Evolutionary conservation across 371 early-diverging fungal genomes (phyloP).

Genomic region (Mortierella sp.): DNA sequence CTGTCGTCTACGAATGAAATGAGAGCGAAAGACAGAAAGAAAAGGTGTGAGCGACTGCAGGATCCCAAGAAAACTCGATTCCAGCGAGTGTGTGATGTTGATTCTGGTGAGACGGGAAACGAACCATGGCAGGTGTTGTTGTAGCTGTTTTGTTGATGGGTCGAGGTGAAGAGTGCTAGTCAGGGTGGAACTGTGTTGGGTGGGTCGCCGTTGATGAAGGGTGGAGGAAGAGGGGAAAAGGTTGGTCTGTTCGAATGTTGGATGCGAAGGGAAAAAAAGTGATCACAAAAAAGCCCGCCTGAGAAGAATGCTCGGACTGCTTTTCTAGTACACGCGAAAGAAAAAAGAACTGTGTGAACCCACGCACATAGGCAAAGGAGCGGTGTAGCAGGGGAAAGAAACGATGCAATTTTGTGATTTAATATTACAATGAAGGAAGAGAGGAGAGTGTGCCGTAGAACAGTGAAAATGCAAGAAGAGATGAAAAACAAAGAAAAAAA

Average conservation of each 20-base stretch:
- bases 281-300: background rate
- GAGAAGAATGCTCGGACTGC: background rate
- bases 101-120: background rate
- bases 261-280: background rate
- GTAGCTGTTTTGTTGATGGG: background rate
- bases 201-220: background rate
- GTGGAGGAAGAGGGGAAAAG: background rate
- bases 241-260: background rate
- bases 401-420: background rate
- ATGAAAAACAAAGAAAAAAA: background rate
- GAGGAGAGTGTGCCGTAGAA: background rate
- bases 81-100: background rate
- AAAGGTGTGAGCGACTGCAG: background rate
- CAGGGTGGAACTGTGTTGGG: background rate
- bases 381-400: background rate
- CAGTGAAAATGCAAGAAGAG: background rate
- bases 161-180: background rate
- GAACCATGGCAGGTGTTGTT: background rate
- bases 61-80: background rate
- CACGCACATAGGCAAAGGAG: too few relatives aligned
- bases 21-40: background rate
- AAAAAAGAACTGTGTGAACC: background rate
- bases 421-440: background rate
- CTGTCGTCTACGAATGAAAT: constrained; percentile 36
- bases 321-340: background rate